Base-by-base conservation (phyloP, 2,329 filamentous ascomycete genomes). In the Diaporthe batatas region DNA sequence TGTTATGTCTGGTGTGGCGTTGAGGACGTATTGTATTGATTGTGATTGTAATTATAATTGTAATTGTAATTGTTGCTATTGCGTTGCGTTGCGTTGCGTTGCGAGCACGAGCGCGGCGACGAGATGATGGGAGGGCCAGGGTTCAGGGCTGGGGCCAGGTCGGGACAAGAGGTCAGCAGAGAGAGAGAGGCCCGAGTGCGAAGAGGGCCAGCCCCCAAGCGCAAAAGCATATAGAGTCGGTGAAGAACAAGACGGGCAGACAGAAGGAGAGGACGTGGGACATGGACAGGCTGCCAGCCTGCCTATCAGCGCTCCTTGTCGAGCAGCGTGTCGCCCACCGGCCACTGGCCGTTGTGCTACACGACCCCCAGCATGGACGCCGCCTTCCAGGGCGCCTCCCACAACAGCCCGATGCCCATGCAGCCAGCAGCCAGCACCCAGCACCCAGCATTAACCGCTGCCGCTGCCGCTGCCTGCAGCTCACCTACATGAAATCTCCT, bases 141-240 rank as follows among this genome's bases (percentile, higher is more conserved):
- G 62, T 32, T 32, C 62, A 53, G 44, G 62, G 62, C 47, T 14
- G 32, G 47, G 32, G 21, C 32, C 47, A 53, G 62, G 62, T 36
- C 62, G 39, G 62, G 32, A 29, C 29, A 29, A 29, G 29, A 29
- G 29, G 29, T 29, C 29, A 29, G 29, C 29, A 29, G 29, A 42
- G 39, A 29, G 29, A 42, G 39, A 34, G 29, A 51, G 29, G 62
- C 47, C 32, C 47, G 62, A 67, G 32, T 14, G 62, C 47, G 32
- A 53, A 67, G 62, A 67, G 62, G 39, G 62, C 47, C 47, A 29
- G 62, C 47, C 62, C 53, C 62, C 62, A 67, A 67, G 62, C 62
- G 62, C 62, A 67, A 67, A 67, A 67, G 47, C 47, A 67, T 67
- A 67, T 67, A 67, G 53, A 67, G 62, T 67, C 62, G 62, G 62